Percentiles rank a stretch among this genome's conserved stretches.
Conservation (phyloP, 2,329 filamentous ascomycete genomes). For the Arthrobotrys sphaeroides region DNA sequence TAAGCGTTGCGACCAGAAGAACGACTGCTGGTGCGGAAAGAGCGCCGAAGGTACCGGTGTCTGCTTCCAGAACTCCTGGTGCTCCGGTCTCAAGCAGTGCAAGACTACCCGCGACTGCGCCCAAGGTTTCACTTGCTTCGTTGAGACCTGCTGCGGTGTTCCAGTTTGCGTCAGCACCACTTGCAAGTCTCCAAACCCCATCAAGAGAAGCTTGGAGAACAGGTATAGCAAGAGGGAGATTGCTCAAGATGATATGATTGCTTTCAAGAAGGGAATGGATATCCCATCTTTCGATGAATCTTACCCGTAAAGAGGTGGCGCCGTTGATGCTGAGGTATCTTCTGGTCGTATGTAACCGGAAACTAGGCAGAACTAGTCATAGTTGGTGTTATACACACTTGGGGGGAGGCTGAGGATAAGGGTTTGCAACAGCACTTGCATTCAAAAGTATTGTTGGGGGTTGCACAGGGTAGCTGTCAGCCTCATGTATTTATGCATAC, state of each 20-base stretch:
- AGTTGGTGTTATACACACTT: not conserved
- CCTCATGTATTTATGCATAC: constrained; percentile 2
- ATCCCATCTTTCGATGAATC: constrained; percentile 45
- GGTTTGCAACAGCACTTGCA: not conserved
- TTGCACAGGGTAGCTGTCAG: not conserved
- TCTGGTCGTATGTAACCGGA: not conserved
- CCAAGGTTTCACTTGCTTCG: constrained; percentile 41
- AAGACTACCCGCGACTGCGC: constrained; percentile 38
- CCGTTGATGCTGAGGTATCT: too few species aligned
- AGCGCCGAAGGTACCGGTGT: constrained; percentile 40
- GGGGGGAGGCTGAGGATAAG: not conserved
- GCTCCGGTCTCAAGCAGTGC: constrained; percentile 34
- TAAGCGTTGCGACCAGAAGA: constrained; percentile 43
- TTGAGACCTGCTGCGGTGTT: constrained; percentile 47
- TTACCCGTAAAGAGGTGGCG: too few species aligned
- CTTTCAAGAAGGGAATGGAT: constrained; percentile 31
- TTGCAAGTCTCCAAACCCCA: constrained; percentile 47
- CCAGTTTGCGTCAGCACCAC: constrained; percentile 47
- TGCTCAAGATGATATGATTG: constrained; percentile 45
- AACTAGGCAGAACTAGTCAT: not conserved
- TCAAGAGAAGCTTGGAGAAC: constrained; percentile 36
- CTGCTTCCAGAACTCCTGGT: constrained; percentile 54
- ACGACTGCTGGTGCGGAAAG: constrained; percentile 50
- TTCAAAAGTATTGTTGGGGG: not conserved
- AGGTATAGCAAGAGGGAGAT: constrained; percentile 34